Conservation (phyloP, 2,329 filamentous ascomycete genomes). For the Zymoseptoria brevis region DNA sequence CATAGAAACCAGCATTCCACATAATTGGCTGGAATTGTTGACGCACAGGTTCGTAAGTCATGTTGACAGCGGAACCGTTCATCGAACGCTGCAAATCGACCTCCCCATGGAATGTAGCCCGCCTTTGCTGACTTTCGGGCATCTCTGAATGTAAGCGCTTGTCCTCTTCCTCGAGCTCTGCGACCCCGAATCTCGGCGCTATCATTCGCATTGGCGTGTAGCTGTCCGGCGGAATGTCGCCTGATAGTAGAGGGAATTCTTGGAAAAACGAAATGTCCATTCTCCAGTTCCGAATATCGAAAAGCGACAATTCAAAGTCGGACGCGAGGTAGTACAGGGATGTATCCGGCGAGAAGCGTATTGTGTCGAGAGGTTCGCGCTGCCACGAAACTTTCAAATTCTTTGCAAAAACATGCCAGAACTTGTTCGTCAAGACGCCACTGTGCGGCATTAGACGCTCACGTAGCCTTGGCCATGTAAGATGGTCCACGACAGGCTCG, state of each 20-base stretch:
- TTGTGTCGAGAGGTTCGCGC: conserved; percentile 14
- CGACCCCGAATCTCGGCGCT: conserved; percentile 13
- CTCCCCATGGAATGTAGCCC: conserved; percentile 4
- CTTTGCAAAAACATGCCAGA: conserved; percentile 13
- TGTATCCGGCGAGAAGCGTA: conserved; percentile 8
- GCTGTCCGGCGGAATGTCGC: conserved; percentile 15
- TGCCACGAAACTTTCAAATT: conserved; percentile 15
- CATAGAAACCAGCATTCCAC: neutral
- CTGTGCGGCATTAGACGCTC: conserved; percentile 13
- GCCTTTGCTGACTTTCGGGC: conserved; percentile 5
- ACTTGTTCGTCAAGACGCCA: conserved; percentile 15
- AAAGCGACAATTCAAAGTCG: conserved; percentile 11
- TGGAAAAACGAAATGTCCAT: conserved; percentile 20
- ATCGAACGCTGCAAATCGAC: neutral
- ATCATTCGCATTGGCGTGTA: conserved; percentile 15
- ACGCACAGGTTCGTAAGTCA: neutral
- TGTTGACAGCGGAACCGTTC: neutral
- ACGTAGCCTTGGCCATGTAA: conserved; percentile 15
- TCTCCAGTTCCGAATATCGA: conserved; percentile 17
- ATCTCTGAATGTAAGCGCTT: neutral
- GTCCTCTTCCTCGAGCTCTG: neutral
- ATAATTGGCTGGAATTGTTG: neutral
- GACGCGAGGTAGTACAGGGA: conserved; percentile 13
- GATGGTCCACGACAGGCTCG: conserved; percentile 18
- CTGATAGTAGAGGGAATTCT: conserved; percentile 13